Conservation (phyloP, 305 asterid species). For the Fraxinus dipetala region DNA sequence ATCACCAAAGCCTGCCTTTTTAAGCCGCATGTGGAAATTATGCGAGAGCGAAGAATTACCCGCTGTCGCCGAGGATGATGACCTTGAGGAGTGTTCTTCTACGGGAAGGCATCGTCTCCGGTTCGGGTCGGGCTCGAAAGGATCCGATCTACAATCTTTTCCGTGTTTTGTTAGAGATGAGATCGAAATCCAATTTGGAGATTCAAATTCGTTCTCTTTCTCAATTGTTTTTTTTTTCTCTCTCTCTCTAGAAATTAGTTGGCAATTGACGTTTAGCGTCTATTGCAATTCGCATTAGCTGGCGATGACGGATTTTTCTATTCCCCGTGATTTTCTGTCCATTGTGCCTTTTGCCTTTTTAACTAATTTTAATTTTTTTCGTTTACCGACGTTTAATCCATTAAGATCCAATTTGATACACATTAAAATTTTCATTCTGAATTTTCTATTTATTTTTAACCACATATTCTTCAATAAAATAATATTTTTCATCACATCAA, state of each 20-base stretch:
- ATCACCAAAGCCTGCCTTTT: neutral
- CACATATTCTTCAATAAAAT: too few species aligned
- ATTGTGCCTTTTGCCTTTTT: neutral
- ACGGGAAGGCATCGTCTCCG: slow-evolving; percentile 67
- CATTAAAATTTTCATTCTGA: too few species aligned
- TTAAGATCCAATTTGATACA: too few species aligned
- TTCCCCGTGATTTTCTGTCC: neutral
- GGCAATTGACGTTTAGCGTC: slow-evolving; percentile 24
- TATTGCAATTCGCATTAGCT: neutral
- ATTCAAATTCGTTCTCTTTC: neutral
- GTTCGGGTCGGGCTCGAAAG: slow-evolving; percentile 22
- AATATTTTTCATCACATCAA: too few species aligned
- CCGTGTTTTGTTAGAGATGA: neutral
- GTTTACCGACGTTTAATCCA: neutral
- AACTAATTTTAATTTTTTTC: neutral
- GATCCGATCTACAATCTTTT: slow-evolving; percentile 24
- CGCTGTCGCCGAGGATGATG: slow-evolving; percentile 96
- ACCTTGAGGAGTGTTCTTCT: slow-evolving; percentile 93
- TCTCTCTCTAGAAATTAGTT: slow-evolving; percentile 22
- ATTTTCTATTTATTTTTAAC: too few species aligned
- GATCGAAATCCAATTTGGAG: slow-evolving; percentile 24
- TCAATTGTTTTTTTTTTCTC: slow-evolving; percentile 1
- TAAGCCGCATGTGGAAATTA: neutral
- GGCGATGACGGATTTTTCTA: slow-evolving; percentile 4
- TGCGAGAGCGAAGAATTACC: slow-evolving; percentile 40